Conservation (phyloP, 2,329 filamentous ascomycete genomes). For the Lizonia empirigonia region DNA sequence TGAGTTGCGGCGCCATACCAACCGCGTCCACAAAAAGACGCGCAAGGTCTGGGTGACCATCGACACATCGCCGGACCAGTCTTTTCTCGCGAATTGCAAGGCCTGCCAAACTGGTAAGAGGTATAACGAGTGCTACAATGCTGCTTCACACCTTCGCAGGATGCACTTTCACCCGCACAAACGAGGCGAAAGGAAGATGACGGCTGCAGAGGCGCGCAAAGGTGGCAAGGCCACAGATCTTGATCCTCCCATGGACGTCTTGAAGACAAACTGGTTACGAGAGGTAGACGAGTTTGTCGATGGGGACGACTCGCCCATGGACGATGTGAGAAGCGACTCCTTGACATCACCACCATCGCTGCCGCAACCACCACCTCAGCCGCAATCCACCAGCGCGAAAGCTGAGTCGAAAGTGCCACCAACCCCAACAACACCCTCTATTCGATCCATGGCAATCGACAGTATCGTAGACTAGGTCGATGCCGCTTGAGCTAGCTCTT, state of each 20-base stretch:
- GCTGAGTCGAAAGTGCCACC: slow-evolving; percentile 42
- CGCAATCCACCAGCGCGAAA: slow-evolving; percentile 18
- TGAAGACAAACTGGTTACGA: slow-evolving; percentile 64
- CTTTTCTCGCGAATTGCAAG: slow-evolving; percentile 80
- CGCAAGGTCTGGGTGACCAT: slow-evolving; percentile 69
- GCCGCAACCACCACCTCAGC: slow-evolving; percentile 17
- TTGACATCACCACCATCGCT: slow-evolving; percentile 27
- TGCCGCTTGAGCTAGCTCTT: slow-evolving; percentile 30
- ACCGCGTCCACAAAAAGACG: slow-evolving; percentile 68
- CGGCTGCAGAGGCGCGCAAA: slow-evolving; percentile 63
- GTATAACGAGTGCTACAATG: slow-evolving; percentile 94
- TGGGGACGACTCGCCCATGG: slow-evolving; percentile 32
- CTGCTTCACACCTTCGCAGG: slow-evolving; percentile 83
- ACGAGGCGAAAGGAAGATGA: slow-evolving; percentile 58
- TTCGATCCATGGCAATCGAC: slow-evolving; percentile 47
- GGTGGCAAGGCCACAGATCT: slow-evolving; percentile 62
- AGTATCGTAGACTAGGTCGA: slow-evolving; percentile 49
- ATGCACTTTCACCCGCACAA: slow-evolving; percentile 81
- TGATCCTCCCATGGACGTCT: slow-evolving; percentile 64
- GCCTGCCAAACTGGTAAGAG: slow-evolving; percentile 76
- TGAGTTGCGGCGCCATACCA: slow-evolving; percentile 62
- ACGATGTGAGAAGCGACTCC: slow-evolving; percentile 29
- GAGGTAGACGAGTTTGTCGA: slow-evolving; percentile 58
- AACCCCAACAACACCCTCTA: slow-evolving; percentile 46
- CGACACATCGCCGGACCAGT: slow-evolving; percentile 64